phyloP scores from a whole-genome alignment of 2,329 filamentous ascomycete species.

The Tolypocladium cylindrosporum region DNA sequence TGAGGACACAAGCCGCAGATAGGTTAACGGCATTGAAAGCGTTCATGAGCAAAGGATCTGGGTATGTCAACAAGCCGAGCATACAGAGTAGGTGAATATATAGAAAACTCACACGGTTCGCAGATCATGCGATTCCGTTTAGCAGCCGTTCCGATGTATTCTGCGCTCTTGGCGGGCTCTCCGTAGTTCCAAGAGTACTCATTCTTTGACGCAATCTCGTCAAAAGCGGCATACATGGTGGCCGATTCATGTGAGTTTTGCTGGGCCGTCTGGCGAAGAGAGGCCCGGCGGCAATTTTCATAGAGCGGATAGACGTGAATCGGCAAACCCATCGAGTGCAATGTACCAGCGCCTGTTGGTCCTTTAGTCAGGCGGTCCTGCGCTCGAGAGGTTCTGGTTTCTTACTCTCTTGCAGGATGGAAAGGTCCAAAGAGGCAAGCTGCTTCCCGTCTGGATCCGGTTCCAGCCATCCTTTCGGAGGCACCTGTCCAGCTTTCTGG shows the following conservation, averaged over 20 bases:
- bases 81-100: not conserved
- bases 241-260: constrained; percentile 52
- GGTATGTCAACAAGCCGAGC: not conserved
- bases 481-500: constrained; percentile 20
- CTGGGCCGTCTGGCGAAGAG: constrained; percentile 38
- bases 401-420: constrained; percentile 23
- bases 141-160: constrained; percentile 42
- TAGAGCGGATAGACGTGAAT: constrained; percentile 61
- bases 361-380: not conserved
- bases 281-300: constrained; percentile 52
- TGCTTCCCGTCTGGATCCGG: constrained; percentile 32
- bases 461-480: constrained; percentile 50
- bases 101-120: constrained; percentile 43
- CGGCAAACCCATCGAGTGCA: constrained; percentile 49
- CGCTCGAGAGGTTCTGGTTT: fast-evolving
- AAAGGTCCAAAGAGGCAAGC: constrained; percentile 36
- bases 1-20: constrained; percentile 49
- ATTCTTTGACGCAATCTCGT: constrained; percentile 42
- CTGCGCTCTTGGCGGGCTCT: constrained; percentile 29
- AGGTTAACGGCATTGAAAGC: constrained; percentile 62
- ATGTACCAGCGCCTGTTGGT: constrained; percentile 39
- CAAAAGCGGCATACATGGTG: constrained; percentile 50
- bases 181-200: constrained; percentile 49
- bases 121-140: constrained; percentile 58
- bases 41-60: constrained; percentile 61